These are phyloP conservation scores for Ensete glaucum DNA, from an alignment of 176 grass and related monocot genomes.

Conservation along the genomic window DNA sequence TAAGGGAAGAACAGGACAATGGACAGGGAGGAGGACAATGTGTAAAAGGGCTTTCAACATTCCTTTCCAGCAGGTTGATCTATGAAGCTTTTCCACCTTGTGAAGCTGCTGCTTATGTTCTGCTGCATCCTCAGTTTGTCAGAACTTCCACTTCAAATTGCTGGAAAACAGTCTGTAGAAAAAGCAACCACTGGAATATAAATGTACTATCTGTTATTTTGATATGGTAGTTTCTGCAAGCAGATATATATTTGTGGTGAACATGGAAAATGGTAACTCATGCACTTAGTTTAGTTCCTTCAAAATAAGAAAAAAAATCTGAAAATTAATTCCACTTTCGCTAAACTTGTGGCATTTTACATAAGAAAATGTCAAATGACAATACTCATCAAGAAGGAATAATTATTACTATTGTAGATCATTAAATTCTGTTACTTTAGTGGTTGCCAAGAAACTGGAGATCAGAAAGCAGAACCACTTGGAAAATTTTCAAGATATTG, in stretches of 20 bases:
- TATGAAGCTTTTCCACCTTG: constrained; percentile 77
- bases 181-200: not conserved
- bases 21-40: not conserved
- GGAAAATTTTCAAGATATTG: not conserved
- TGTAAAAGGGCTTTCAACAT: constrained; percentile 29
- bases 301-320: too few relatives aligned
- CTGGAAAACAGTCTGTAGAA: constrained; percentile 54
- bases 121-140: constrained; percentile 53
- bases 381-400: not conserved
- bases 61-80: constrained; percentile 90
- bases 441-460: too few relatives aligned
- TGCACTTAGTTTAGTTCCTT: too few relatives aligned
- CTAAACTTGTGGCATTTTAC: not conserved
- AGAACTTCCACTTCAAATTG: constrained; percentile 66
- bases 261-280: not conserved
- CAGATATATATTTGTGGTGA: not conserved
- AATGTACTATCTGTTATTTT: not conserved
- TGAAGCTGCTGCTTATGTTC: constrained; percentile 76
- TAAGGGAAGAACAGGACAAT: not conserved
- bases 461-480: too few relatives aligned
- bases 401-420: not conserved
- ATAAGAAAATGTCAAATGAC: not conserved
- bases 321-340: not conserved
- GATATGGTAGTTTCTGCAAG: not conserved
- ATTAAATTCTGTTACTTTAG: not conserved